Base-by-base conservation (phyloP, 2,329 filamentous ascomycete species). In the Fusarium brevicatenulatum region DNA sequence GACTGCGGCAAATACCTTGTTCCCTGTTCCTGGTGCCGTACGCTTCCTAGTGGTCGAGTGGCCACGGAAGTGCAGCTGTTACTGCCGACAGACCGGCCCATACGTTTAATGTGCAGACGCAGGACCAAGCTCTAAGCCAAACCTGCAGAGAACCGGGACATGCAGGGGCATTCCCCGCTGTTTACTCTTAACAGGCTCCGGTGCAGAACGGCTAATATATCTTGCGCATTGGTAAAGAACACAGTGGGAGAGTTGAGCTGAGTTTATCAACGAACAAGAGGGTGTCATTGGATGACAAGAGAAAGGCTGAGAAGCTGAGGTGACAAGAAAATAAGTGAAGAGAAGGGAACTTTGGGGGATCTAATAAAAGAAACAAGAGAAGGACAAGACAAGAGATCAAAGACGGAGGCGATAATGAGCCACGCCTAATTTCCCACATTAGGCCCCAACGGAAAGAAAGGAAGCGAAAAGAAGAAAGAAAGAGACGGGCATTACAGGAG, bases 131-230 rank as follows among this genome's bases (percentile, higher is more conserved):
- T 69, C 56, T 60, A 71, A 53, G 56, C 40, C 55, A 53, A 65
- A 75, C 49, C 67, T 67, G 72, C 63, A 67, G 58, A 73, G 46
- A 73, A 71, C 71, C 72, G 73, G 79, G 76, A 77, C 73, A 79
- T 79, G 75, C 67, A 73, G 66, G 66, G 61, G 52, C 30, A 62
- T 59, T 70, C 70, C 67, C 63, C 66, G 60, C 50, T 34, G 56
- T 58, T 64, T 58, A 63, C 42, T 61, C 39, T 52, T 63, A 28
- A 28, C 54, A 54, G 67, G 47, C 54, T 23, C 54, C 30, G 61
- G 28, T 32, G 34, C 54, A 53, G 70, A 59, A 71, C 40, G 36
- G 40, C 60, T 43, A 71, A 74, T 72, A 44, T 68, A 66, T 60
- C 56, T 65, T 61, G 39, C 39, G 46, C 49, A 37, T 62, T 42